These are phyloP conservation scores for Escovopsis sp. DNA, from an alignment of 2,329 filamentous ascomycete species.

Conservation along the genomic window DNA sequence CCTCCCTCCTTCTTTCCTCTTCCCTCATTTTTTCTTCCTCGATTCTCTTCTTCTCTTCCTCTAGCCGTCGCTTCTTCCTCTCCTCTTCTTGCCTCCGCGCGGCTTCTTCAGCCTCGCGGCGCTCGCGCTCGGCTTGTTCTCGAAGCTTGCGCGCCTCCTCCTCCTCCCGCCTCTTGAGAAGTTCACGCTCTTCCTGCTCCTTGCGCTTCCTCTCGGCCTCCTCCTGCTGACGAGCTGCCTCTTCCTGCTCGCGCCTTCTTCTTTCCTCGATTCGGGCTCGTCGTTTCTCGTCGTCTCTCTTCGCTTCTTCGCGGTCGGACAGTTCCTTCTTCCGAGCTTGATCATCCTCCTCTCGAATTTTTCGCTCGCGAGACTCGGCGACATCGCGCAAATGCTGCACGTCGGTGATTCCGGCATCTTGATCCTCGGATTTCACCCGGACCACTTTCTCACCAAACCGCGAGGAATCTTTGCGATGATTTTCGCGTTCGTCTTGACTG, in stretches of 20 bases:
- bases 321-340: slow-evolving; percentile 16
- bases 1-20: slow-evolving; percentile 11
- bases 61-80: slow-evolving; percentile 19
- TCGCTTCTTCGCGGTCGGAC: slow-evolving; percentile 21
- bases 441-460: slow-evolving; percentile 35
- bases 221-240: slow-evolving; percentile 17
- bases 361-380: slow-evolving; percentile 17
- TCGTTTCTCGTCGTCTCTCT: slow-evolving; percentile 16
- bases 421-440: slow-evolving; percentile 43
- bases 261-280: slow-evolving; percentile 22
- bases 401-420: slow-evolving; percentile 42
- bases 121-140: slow-evolving; percentile 22
- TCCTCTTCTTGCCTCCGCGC: slow-evolving; percentile 24
- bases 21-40: slow-evolving; percentile 9
- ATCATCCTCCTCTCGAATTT: slow-evolving; percentile 23
- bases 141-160: slow-evolving; percentile 20
- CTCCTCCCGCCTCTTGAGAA: slow-evolving; percentile 22
- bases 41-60: slow-evolving; percentile 26
- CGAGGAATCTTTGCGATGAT: slow-evolving; percentile 26
- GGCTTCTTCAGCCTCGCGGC: slow-evolving; percentile 22
- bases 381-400: slow-evolving; percentile 18
- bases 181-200: slow-evolving; percentile 21
- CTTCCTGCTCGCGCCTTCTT: slow-evolving; percentile 19
- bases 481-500: slow-evolving; percentile 21
- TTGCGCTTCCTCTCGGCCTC: slow-evolving; percentile 19